Percentiles rank a stretch among this genome's conserved stretches.
Conservation (phyloP, 1,284 basidiomycete genomes). For the Lentinula novae-zelandiae region DNA sequence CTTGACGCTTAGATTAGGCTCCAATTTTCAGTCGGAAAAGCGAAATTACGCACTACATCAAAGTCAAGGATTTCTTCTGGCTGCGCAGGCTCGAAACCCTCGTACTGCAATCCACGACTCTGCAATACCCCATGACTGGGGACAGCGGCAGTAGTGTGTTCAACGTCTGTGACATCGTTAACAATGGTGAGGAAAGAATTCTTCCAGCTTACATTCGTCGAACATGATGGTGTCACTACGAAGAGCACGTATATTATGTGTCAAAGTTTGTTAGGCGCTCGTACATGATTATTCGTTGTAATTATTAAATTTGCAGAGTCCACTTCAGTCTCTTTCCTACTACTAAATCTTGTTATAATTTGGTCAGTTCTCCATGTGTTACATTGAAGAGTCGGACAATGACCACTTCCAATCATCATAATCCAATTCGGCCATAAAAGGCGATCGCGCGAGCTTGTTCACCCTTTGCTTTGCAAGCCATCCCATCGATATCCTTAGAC, state of each 20-base stretch:
- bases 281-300: too few species aligned
- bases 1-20: slow-evolving; percentile 19
- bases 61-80: slow-evolving; percentile 41
- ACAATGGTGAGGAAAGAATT: slow-evolving; percentile 9
- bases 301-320: too few species aligned
- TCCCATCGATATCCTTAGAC: not conserved
- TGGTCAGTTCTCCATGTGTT: too few species aligned
- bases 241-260: too few species aligned
- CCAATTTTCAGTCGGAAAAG: slow-evolving; percentile 11
- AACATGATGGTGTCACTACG: slow-evolving; percentile 51
- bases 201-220: slow-evolving; percentile 70
- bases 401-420: not conserved
- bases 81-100: slow-evolving; percentile 81
- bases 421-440: not conserved
- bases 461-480: not conserved
- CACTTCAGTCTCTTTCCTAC: too few species aligned
- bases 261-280: too few species aligned
- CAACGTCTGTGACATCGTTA: slow-evolving; percentile 59
- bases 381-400: not conserved
- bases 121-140: slow-evolving; percentile 33
- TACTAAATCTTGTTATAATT: too few species aligned
- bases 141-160: slow-evolving; percentile 70
- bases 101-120: slow-evolving; percentile 59
- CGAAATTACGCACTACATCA: slow-evolving; percentile 37
- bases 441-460: not conserved